A percentile compares a stretch with the other conserved stretches of the same genome.
phyloP scores from a whole-genome alignment of 768 basidiomycete genomes.

The Boletus edulis region DNA sequence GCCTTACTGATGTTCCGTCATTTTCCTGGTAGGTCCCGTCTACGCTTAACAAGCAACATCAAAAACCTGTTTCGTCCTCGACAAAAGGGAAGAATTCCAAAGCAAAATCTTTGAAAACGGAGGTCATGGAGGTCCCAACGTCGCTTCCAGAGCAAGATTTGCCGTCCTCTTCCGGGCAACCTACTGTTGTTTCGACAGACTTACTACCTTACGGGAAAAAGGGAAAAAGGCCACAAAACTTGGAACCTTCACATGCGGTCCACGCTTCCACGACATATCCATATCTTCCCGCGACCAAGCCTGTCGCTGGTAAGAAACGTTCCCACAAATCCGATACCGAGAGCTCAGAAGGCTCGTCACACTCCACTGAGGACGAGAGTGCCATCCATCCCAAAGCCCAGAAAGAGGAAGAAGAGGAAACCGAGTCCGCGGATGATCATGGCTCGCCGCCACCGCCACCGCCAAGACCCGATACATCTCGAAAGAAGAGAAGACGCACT shows the following conservation, averaged over 20 bases:
- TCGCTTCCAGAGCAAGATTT: constrained; percentile 58
- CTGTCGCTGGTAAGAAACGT: constrained; percentile 20
- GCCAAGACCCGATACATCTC: constrained; percentile 16
- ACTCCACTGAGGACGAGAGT: constrained; percentile 31
- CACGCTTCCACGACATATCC: constrained; percentile 1
- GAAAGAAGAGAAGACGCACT: constrained; percentile 50
- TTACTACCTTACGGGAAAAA: constrained; percentile 7
- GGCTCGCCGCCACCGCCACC: constrained; percentile 33
- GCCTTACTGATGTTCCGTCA: background rate
- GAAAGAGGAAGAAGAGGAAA: constrained; percentile 38
- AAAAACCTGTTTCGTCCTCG: constrained; percentile 6
- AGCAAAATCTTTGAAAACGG: constrained; percentile 18
- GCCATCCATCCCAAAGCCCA: constrained; percentile 10
- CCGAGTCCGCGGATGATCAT: constrained; percentile 41
- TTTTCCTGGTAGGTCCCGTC: constrained; percentile 1
- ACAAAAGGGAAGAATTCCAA: constrained; percentile 10
- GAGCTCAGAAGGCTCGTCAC: constrained; percentile 15
- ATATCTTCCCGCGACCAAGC: constrained; percentile 3
- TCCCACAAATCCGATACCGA: constrained; percentile 25
- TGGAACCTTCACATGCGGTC: constrained; percentile 3
- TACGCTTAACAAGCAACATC: constrained; percentile 6
- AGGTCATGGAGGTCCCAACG: constrained; percentile 48
- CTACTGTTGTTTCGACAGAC: constrained; percentile 3
- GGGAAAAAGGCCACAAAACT: background rate
- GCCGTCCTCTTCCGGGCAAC: constrained; percentile 4